These are phyloP conservation scores for Lippia alba DNA, from an alignment of 305 asterid species.

Conservation along the genomic window DNA sequence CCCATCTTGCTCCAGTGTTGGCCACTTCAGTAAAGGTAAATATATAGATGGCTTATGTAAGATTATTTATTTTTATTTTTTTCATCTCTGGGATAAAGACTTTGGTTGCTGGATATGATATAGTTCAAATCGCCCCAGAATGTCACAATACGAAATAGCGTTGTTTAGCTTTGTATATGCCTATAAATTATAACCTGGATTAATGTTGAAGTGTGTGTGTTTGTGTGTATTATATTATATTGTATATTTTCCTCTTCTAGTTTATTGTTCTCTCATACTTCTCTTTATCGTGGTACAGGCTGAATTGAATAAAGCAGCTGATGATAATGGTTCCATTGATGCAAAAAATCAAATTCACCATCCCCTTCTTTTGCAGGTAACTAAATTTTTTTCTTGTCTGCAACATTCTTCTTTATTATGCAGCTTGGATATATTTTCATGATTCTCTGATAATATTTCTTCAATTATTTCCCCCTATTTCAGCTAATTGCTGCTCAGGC, in stretches of 20 bases:
- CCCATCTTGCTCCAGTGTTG: slow-evolving; percentile 84
- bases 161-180: too few species aligned
- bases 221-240: too few species aligned
- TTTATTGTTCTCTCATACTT: slow-evolving; percentile 27
- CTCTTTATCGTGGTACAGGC: slow-evolving; percentile 52
- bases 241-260: not conserved
- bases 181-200: too few species aligned
- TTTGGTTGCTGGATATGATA: not conserved
- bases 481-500: slow-evolving; percentile 69
- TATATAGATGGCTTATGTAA: slow-evolving; percentile 9
- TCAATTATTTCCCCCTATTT: slow-evolving; percentile 28
- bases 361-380: slow-evolving; percentile 83
- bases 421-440: slow-evolving; percentile 2
- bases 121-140: not conserved
- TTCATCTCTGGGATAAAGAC: not conserved
- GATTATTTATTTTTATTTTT: not conserved
- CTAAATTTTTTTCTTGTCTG: slow-evolving; percentile 26
- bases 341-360: slow-evolving; percentile 64
- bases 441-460: slow-evolving; percentile 24
- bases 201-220: too few species aligned
- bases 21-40: slow-evolving; percentile 89
- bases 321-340: slow-evolving; percentile 53
- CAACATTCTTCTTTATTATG: not conserved
- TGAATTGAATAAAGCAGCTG: slow-evolving; percentile 70
- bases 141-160: too few species aligned